phyloP scores from a whole-genome alignment of 495 filamentous ascomycete species.

The Aspergillus bridgeri region DNA sequence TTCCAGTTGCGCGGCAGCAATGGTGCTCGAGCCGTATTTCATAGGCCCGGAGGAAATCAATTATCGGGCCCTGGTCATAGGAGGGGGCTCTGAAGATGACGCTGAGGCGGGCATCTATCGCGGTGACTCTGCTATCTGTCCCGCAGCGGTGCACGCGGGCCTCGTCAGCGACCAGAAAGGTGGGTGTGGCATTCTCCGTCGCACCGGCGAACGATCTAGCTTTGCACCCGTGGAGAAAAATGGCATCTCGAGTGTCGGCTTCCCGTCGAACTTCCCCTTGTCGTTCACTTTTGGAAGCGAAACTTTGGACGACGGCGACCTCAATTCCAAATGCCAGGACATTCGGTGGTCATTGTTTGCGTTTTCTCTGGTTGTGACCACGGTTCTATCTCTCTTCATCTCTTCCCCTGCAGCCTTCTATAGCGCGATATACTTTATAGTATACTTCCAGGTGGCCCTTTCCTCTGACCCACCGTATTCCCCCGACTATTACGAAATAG shows the following conservation, averaged over 20 bases:
- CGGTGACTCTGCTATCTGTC: conserved; percentile 75
- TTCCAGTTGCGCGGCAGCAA: conserved; percentile 58
- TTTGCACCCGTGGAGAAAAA: conserved; percentile 52
- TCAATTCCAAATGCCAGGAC: conserved; percentile 51
- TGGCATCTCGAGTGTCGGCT: conserved; percentile 62
- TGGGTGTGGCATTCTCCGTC: conserved; percentile 68
- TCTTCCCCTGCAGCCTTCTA: conserved; percentile 63
- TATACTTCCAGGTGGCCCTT: conserved; percentile 74
- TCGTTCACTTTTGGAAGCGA: conserved; percentile 56
- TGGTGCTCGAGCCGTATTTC: conserved; percentile 65
- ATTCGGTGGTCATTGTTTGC: conserved; percentile 64
- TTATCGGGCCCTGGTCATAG: conserved; percentile 66
- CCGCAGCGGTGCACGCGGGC: conserved; percentile 70
- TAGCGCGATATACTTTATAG: conserved; percentile 58
- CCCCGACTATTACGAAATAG: conserved; percentile 47
- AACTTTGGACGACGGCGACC: conserved; percentile 13
- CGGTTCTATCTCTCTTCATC: conserved; percentile 62
- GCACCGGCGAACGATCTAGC: conserved; percentile 55
- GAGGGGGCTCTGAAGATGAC: conserved; percentile 51
- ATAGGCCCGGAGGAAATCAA: conserved; percentile 65
- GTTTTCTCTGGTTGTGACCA: conserved; percentile 61
- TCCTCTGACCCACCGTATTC: conserved; percentile 64
- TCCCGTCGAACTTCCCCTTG: conserved; percentile 67
- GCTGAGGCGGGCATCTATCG: conserved; percentile 55
- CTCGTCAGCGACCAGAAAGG: conserved; percentile 59